Evolutionary conservation across 176 grass and related monocot species (phyloP), one percentile per base, ranked within the genome.

Genomic region (Zoysia pacifica): DNA sequence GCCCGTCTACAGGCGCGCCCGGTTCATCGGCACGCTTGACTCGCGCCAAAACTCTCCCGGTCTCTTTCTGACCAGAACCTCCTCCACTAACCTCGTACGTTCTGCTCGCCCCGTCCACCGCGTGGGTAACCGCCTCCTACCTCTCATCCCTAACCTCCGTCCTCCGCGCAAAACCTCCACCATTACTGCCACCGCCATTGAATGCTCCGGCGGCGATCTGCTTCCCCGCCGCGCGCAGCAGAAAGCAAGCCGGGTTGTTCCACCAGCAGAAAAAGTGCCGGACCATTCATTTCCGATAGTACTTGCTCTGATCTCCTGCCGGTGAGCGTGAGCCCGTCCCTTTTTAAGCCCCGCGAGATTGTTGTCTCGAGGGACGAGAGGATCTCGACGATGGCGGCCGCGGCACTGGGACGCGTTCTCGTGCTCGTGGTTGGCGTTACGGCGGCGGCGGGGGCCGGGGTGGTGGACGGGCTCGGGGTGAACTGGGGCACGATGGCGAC

Each of bases 401-500:
- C 62, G 67, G 58, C 40, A 50, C 41, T 47, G 67, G 39, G 48
- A 6, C 5, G 44, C 16, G 37, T 50, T 7, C 42, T 76, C 7
- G 48, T 76, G 40, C 35, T 13, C 13, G 40, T 38, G 49, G 7
- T 40, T 4, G 20, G 41, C 13, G 60, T 41, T 7, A 10, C 50
- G 4, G 11, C 47, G 1, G 58, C 15, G 38, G 62, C 4, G 65
- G 5, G 61, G 51, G 43, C 9, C 14, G 44, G 45, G 13, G 41
- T 10, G 15, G 87, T 66, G 35, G 70, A 79, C 8, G 81, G 71
- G 64, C 74, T 97, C 11, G 93, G 90, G 0, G 81, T 97, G 36
- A 97, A 97, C 78, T 97, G 93, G 93, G 93, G 93, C 42, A 97
- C 90, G 4, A 74, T 97, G 62, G 65, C 87, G 46, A 88, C 83